Conservation (phyloP, 2,329 filamentous ascomycete genomes). For the Hymenoscyphus salicellus region DNA sequence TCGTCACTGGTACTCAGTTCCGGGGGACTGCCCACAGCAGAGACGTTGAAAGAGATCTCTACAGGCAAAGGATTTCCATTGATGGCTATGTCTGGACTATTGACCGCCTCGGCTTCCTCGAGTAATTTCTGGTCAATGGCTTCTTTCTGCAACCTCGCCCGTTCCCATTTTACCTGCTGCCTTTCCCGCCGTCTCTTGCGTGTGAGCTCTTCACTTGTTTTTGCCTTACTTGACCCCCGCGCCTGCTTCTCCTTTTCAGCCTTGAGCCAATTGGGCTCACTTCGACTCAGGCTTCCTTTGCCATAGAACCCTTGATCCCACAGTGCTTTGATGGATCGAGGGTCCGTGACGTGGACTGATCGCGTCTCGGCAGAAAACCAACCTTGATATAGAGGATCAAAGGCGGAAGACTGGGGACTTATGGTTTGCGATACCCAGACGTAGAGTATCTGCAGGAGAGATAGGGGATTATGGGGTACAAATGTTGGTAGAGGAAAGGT, state of each 20-base stretch:
- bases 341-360: constrained; percentile 80
- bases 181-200: constrained; percentile 74
- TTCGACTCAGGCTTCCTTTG: constrained; percentile 87
- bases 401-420: constrained; percentile 61
- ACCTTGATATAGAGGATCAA: constrained; percentile 63
- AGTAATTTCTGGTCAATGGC: constrained; percentile 70
- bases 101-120: constrained; percentile 43
- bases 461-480: constrained; percentile 89
- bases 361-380: constrained; percentile 79
- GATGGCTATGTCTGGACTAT: constrained; percentile 7
- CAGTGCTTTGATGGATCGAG: constrained; percentile 70
- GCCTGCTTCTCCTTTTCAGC: constrained; percentile 65
- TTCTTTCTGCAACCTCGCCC: constrained; percentile 83
- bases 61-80: constrained; percentile 13
- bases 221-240: constrained; percentile 59
- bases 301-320: constrained; percentile 99
- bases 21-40: constrained; percentile 4
- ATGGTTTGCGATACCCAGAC: constrained; percentile 73
- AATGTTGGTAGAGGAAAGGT: constrained; percentile 83
- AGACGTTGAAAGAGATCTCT: constrained; percentile 7
- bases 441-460: constrained; percentile 75
- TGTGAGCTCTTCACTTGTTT: constrained; percentile 81
- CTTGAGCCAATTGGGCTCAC: constrained; percentile 90
- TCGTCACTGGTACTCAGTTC: constrained; percentile 9
- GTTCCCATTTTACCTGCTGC: constrained; percentile 81